A percentile compares a stretch with the other conserved stretches of the same genome.
Conservation (phyloP, 306 rosid species). For the Malus asiatica region DNA sequence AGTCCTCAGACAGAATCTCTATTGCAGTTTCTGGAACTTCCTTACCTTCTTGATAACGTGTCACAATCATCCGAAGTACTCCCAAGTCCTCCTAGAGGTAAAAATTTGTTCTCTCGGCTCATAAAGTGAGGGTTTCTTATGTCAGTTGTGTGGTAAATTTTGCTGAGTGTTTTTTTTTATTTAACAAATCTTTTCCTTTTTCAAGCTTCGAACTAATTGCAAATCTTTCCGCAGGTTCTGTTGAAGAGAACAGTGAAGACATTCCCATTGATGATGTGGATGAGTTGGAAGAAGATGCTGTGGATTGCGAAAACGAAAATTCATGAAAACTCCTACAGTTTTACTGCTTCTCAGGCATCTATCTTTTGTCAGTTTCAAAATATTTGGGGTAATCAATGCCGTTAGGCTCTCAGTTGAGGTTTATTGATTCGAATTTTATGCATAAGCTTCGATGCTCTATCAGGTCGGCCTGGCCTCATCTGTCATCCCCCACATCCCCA, state of each 20-base stretch:
- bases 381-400: neutral
- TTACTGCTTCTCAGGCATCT: neutral
- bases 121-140: neutral
- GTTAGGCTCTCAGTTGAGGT: neutral
- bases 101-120: slow-evolving; percentile 1
- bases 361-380: neutral
- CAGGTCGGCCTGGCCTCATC: neutral
- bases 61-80: slow-evolving; percentile 31
- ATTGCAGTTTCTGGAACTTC: slow-evolving; percentile 79
- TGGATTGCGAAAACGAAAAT: slow-evolving; percentile 22
- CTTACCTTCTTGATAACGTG: slow-evolving; percentile 68
- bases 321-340: slow-evolving; percentile 13
- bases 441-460: slow-evolving; percentile 6
- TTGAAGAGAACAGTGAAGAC: slow-evolving; percentile 42
- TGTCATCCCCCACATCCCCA: neutral
- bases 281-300: slow-evolving; percentile 18
- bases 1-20: slow-evolving; percentile 85
- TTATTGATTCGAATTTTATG: neutral
- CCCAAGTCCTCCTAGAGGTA: slow-evolving; percentile 52
- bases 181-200: neutral
- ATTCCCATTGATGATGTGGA: slow-evolving; percentile 78
- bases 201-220: neutral
- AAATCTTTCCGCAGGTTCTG: slow-evolving; percentile 26
- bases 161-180: neutral
- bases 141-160: neutral